Evolutionary conservation across 345 rosid genomes (phyloP).

Genomic region (Eucalyptus virginea): DNA sequence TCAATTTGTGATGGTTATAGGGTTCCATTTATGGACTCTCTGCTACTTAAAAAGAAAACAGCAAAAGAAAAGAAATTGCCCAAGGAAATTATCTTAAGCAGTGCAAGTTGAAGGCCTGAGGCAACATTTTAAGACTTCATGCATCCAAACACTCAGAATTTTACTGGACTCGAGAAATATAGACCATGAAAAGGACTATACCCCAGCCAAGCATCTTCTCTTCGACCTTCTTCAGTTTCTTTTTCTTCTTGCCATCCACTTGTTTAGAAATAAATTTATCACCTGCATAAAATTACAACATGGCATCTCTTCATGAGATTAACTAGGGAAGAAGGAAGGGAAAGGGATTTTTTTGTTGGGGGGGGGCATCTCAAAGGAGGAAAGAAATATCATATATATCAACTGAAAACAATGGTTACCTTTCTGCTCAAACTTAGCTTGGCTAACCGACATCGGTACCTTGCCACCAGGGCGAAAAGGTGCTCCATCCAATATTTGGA

Average conservation of each 20-base stretch:
- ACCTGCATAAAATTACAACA: conserved; percentile 38
- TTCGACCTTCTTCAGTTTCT: conserved; percentile 82
- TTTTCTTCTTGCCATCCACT: conserved; percentile 79
- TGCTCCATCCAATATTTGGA: conserved; percentile 84
- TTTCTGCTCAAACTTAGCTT: conserved; percentile 91
- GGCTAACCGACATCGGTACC: conserved; percentile 67
- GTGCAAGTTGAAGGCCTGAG: background rate
- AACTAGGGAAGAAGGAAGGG: background rate
- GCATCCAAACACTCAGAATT: background rate
- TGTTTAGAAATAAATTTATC: conserved; percentile 72
- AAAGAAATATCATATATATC: background rate
- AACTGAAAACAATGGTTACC: conserved; percentile 23
- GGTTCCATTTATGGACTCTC: background rate
- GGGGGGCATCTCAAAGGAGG: background rate
- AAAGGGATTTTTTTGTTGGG: background rate
- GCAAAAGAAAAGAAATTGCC: background rate
- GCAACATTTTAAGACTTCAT: background rate
- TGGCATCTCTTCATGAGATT: background rate
- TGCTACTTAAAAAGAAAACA: background rate
- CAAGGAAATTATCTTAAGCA: background rate
- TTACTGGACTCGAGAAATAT: background rate
- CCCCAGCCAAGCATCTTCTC: conserved; percentile 98
- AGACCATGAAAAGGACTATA: conserved; percentile 9
- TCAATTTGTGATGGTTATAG: background rate
- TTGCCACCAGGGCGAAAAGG: conserved; percentile 82